Evolutionary conservation across 208 protist species (phyloP).

Genomic region (Lotmaria passim): DNA sequence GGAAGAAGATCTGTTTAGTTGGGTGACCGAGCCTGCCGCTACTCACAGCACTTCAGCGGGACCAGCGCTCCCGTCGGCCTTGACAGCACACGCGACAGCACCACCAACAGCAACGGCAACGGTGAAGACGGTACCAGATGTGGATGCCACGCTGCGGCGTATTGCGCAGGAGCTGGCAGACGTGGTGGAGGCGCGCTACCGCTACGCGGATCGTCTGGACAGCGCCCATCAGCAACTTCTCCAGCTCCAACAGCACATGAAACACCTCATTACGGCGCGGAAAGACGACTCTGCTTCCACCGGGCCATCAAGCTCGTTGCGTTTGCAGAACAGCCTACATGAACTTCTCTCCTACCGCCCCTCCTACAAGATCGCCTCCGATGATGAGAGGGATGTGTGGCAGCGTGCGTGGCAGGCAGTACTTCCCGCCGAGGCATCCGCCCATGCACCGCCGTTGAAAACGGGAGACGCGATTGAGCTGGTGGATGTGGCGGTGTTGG

Average conservation of each 20-base stretch:
- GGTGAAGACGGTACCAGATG: background rate
- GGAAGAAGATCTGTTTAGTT: constrained; percentile 27
- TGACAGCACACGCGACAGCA: background rate
- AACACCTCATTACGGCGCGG: constrained; percentile 5
- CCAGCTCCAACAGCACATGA: constrained; percentile 3
- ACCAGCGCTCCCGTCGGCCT: background rate
- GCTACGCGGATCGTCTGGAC: background rate
- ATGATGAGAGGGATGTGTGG: constrained; percentile 24
- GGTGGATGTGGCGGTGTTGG: constrained; percentile 30
- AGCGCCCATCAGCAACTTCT: constrained; percentile 23
- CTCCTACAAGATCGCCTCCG: constrained; percentile 23
- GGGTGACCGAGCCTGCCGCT: constrained; percentile 18
- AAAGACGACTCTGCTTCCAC: no score
- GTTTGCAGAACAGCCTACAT: background rate
- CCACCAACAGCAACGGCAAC: background rate
- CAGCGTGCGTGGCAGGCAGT: constrained; percentile 22
- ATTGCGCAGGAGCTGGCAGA: constrained; percentile 14
- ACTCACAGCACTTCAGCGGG: background rate
- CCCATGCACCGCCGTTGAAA: background rate
- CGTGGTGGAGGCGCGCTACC: constrained; percentile 18
- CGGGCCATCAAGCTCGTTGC: no score
- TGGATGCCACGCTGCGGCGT: constrained; percentile 4
- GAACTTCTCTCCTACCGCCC: constrained; percentile 17
- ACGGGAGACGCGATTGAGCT: background rate
- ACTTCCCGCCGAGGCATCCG: background rate